Conservation (phyloP, 108 stramenopile species). For the Schizochytrium sp. region DNA sequence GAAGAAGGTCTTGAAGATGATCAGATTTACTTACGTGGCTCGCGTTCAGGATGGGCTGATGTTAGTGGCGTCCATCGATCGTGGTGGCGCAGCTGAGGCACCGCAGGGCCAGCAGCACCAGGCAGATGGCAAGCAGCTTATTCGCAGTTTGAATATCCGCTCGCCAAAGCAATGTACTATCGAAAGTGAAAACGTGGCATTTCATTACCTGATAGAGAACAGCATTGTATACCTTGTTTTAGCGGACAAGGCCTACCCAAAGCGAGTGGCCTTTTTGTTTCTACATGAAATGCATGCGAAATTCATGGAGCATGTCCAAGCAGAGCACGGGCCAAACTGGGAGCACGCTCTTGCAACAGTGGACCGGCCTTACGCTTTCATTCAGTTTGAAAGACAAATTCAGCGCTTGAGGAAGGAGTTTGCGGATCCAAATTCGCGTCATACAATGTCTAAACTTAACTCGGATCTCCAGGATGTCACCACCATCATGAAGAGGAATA, state of each 20-base stretch:
- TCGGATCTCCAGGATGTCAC: constrained; percentile 95
- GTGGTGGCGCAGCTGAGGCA: constrained; percentile 62
- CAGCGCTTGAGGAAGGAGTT: constrained; percentile 93
- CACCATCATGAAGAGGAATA: constrained; percentile 93
- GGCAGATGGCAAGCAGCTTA: constrained; percentile 74
- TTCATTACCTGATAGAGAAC: constrained; percentile 88
- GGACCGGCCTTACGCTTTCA: constrained; percentile 91
- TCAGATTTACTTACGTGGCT: constrained; percentile 61
- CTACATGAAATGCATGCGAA: constrained; percentile 89
- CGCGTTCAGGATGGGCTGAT: constrained; percentile 68
- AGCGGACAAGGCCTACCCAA: constrained; percentile 89
- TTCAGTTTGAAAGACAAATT: constrained; percentile 89
- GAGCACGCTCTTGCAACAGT: constrained; percentile 79
- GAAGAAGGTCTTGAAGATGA: neutral
- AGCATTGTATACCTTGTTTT: constrained; percentile 82
- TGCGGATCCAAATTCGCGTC: constrained; percentile 84
- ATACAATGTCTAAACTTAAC: constrained; percentile 87
- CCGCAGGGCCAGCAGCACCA: constrained; percentile 67
- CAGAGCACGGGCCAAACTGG: constrained; percentile 68
- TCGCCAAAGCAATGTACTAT: constrained; percentile 74
- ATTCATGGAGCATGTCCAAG: constrained; percentile 83
- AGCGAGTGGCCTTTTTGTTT: constrained; percentile 93
- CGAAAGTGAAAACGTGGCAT: constrained; percentile 72
- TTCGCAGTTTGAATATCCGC: constrained; percentile 71
- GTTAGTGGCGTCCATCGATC: constrained; percentile 70